A percentile compares a stretch with the other conserved stretches of the same genome.
Evolutionary conservation across 306 rosid species (phyloP).

Genomic region (Acmispon strigosus): DNA sequence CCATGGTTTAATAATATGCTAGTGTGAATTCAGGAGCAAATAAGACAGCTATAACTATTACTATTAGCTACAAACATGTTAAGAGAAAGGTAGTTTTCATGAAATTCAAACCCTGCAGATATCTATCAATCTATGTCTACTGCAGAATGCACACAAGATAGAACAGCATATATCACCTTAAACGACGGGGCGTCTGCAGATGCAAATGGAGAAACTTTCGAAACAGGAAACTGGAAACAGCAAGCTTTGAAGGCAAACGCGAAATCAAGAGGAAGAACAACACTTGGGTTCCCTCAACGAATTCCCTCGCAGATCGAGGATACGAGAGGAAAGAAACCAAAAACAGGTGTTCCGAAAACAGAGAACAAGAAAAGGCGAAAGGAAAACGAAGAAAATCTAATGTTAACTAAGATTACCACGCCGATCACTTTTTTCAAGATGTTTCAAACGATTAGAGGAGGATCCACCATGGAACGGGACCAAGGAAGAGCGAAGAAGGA

Average conservation of each 20-base stretch:
- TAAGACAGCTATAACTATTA: neutral
- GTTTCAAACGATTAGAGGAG: constrained; percentile 65
- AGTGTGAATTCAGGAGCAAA: neutral
- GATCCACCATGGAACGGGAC: constrained; percentile 53
- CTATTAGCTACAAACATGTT: neutral
- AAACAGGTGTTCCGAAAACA: no score
- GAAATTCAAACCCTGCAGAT: neutral
- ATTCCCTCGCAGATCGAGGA: neutral
- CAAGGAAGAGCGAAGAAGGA: constrained; percentile 35
- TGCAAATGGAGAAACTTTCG: neutral
- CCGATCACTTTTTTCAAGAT: constrained; percentile 68
- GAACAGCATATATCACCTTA: constrained; percentile 10
- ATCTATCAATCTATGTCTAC: neutral
- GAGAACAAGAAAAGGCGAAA: neutral
- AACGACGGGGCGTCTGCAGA: neutral
- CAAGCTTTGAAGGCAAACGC: neutral
- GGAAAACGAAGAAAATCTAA: neutral
- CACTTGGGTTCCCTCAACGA: neutral
- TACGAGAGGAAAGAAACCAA: neutral
- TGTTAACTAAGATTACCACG: constrained; percentile 93
- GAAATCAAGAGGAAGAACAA: constrained; percentile 18
- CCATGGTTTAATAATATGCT: no score
- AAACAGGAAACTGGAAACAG: neutral
- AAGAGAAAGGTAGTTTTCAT: neutral
- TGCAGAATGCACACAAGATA: neutral